Conservation (phyloP, 1,139 yeast genomes). For the Yamadazyma diospyri region DNA sequence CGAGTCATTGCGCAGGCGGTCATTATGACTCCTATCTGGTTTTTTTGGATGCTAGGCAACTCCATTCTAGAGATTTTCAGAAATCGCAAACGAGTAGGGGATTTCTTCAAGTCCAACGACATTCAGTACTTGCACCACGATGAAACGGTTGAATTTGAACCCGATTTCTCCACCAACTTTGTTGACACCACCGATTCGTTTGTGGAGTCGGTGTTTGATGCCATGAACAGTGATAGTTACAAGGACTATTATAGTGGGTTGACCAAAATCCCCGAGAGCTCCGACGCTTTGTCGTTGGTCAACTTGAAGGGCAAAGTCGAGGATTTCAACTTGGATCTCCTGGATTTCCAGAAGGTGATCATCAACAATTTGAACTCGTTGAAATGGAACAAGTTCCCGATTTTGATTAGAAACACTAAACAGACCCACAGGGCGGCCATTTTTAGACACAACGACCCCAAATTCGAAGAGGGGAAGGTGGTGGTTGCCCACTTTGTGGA, state of each 20-base stretch:
- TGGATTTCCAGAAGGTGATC: conserved; percentile 46
- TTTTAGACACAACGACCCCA: conserved; percentile 52
- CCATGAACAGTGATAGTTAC: conserved; percentile 36
- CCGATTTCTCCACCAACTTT: conserved; percentile 22
- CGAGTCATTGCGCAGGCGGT: conserved; percentile 37
- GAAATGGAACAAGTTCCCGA: conserved; percentile 68
- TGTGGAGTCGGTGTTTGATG: conserved; percentile 59
- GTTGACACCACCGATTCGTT: conserved; percentile 56
- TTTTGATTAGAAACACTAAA: conserved; percentile 60
- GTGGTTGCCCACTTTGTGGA: conserved; percentile 66
- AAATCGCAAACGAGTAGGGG: conserved; percentile 30
- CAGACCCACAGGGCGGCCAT: conserved; percentile 82
- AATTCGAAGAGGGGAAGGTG: conserved; percentile 62
- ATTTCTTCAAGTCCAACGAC: conserved; percentile 26
- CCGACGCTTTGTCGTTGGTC: conserved; percentile 10
- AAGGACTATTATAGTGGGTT: conserved; percentile 19
- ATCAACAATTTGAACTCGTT: conserved; percentile 55
- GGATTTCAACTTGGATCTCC: conserved; percentile 37
- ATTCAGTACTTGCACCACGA: conserved; percentile 27
- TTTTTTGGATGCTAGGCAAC: conserved; percentile 42
- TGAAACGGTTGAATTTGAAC: conserved; percentile 14
- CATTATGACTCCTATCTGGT: conserved; percentile 54
- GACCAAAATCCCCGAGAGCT: conserved; percentile 1
- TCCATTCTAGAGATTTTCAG: conserved; percentile 40
- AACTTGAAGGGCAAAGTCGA: conserved; percentile 16